Base-by-base conservation (phyloP, 163 green algal genomes). In the Scenedesmus sp. region DNA sequence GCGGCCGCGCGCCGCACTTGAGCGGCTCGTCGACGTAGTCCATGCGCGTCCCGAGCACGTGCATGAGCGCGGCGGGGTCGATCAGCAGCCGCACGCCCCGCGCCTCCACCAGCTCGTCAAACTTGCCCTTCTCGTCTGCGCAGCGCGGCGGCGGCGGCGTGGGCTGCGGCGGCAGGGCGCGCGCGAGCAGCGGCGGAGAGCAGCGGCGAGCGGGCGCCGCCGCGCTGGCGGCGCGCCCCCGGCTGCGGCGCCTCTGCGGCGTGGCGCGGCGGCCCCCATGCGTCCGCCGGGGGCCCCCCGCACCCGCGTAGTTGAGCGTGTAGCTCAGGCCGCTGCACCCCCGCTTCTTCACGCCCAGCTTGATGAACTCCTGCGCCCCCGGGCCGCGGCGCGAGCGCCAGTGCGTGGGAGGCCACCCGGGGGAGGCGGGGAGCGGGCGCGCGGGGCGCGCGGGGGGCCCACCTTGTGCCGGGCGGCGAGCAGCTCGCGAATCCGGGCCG, bases 311-410 rank as follows among this genome's bases (percentile, higher is more conserved):
- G 60, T 99, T 98, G 0, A 99, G 83, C 4, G 96, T 99, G 86
- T 99, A 99, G 50, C 87, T 94, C 33, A 99, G 86, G 13, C 96
- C 96, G 80, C 98, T 99, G 89, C 96, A 99, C 0, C 96, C 96
- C 3, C 96, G 81, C 47, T 89, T 92, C 78, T 96, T 97, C 2
- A 99, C 93, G 0, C 96, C 96, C 1, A 99, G 85, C 45, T 92
- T 93, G 9, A 99, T 81, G 84, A 92, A 99, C 36, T 97, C 93
- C 92, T 98, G 85, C 50, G 79, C 6, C 15, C 18, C 60, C 22
- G 50, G 26, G 24, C 11, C n/a, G 20, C 24, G 50, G 33, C 22
- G 58, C 58, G 44, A 60, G 60, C 22, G 26, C 58, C 42, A 24
- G 71, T 45, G n/a, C n/a, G n/a, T n/a, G 9, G 39, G 42, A 10